A percentile compares a stretch with the other conserved stretches of the same genome.
Evolutionary conservation across 495 filamentous ascomycete species (phyloP).

Genomic region (Penicillium daleae): DNA sequence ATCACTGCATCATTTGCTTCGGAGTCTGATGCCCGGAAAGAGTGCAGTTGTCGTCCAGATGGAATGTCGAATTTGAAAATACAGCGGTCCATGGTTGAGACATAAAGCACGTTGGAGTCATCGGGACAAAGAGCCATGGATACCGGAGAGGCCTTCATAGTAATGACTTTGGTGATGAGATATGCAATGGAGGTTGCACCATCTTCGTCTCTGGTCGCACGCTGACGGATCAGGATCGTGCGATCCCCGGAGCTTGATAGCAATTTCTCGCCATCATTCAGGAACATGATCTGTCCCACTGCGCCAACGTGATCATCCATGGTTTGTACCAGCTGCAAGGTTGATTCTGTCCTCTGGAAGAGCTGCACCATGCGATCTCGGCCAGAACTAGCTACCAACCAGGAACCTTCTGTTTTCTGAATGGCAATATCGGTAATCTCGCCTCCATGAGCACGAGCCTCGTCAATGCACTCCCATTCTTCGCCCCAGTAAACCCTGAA

Average conservation of each 20-base stretch:
- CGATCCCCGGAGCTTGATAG: slow-evolving; percentile 89
- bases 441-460: slow-evolving; percentile 81
- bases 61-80: slow-evolving; percentile 75
- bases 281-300: slow-evolving; percentile 65
- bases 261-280: slow-evolving; percentile 66
- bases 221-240: slow-evolving; percentile 75
- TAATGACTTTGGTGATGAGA: slow-evolving; percentile 72
- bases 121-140: slow-evolving; percentile 74
- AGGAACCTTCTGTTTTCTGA: slow-evolving; percentile 37
- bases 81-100: slow-evolving; percentile 83
- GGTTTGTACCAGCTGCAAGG: slow-evolving; percentile 68
- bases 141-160: slow-evolving; percentile 80
- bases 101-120: slow-evolving; percentile 61
- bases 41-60: slow-evolving; percentile 68
- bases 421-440: slow-evolving; percentile 85
- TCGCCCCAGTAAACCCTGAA: slow-evolving; percentile 49
- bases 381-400: slow-evolving; percentile 75
- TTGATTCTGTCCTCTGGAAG: slow-evolving; percentile 62
- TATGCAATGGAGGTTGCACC: slow-evolving; percentile 73
- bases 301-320: slow-evolving; percentile 78
- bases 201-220: slow-evolving; percentile 66
- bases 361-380: slow-evolving; percentile 90
- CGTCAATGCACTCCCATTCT: slow-evolving; percentile 55
- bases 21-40: slow-evolving; percentile 81
- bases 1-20: slow-evolving; percentile 80